phyloP scores from a whole-genome alignment of 2,329 filamentous ascomycete genomes.

The Ceratocystis variospora region DNA sequence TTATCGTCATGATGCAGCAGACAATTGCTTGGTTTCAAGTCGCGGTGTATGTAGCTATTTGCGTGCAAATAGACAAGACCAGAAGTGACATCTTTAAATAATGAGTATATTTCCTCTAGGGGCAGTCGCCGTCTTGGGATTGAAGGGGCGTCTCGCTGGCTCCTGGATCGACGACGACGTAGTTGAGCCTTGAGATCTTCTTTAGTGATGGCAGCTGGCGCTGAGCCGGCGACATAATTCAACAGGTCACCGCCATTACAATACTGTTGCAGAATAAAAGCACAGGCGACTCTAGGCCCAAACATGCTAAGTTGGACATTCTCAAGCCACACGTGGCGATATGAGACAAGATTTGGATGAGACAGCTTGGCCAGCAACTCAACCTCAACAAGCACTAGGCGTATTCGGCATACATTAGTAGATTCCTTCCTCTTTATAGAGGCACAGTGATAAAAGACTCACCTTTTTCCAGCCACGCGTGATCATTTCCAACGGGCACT shows the following conservation, averaged over 20 bases:
- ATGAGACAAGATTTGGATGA: slow-evolving; percentile 90
- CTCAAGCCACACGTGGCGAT: slow-evolving; percentile 94
- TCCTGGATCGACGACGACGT: slow-evolving; percentile 64
- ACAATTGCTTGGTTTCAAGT: slow-evolving; percentile 93
- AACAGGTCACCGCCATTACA: slow-evolving; percentile 90
- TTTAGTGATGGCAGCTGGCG: slow-evolving; percentile 51
- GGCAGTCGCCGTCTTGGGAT: slow-evolving; percentile 40
- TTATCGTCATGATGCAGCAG: slow-evolving; percentile 64
- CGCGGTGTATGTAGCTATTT: slow-evolving; percentile 88
- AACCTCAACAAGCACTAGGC: slow-evolving; percentile 65
- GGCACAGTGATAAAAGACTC: neutral
- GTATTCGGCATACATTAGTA: neutral
- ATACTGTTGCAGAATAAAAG: slow-evolving; percentile 94
- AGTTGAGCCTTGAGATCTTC: slow-evolving; percentile 82
- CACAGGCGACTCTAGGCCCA: slow-evolving; percentile 80
- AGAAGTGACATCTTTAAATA: slow-evolving; percentile 90
- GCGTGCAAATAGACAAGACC: slow-evolving; percentile 80
- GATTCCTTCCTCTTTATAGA: neutral
- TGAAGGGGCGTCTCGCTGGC: slow-evolving; percentile 50
- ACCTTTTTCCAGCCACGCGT: slow-evolving; percentile 83
- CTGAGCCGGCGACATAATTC: slow-evolving; percentile 64
- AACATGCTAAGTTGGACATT: slow-evolving; percentile 74
- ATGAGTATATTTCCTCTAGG: slow-evolving; percentile 90
- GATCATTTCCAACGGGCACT: slow-evolving; percentile 87
- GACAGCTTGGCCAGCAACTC: slow-evolving; percentile 82